Evolutionary conservation across 768 basidiomycete species (phyloP).

Genomic region (Lepiota subincarnata): DNA sequence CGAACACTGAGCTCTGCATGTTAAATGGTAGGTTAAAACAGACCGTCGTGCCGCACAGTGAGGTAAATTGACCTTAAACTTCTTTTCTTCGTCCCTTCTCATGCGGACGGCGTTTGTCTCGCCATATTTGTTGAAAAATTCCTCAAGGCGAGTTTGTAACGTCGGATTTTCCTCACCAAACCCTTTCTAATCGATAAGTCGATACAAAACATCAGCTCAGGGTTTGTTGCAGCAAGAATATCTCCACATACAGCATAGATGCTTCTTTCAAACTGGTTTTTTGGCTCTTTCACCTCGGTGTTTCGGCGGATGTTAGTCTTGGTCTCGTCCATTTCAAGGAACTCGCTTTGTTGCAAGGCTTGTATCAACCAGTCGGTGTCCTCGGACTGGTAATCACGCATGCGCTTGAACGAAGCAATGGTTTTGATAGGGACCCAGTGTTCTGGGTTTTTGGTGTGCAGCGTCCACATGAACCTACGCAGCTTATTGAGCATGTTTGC

Average conservation of each 20-base stretch:
- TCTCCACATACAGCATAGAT: constrained; percentile 75
- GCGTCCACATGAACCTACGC: constrained; percentile 88
- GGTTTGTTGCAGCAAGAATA: neutral
- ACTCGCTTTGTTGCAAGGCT: constrained; percentile 50
- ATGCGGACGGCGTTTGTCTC: constrained; percentile 79
- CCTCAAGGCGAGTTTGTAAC: constrained; percentile 71
- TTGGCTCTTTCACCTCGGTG: constrained; percentile 74
- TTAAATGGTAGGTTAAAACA: neutral
- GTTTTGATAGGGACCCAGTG: constrained; percentile 91
- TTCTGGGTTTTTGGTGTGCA: constrained; percentile 73
- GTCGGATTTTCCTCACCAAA: constrained; percentile 64
- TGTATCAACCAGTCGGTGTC: constrained; percentile 69
- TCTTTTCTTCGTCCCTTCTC: constrained; percentile 78
- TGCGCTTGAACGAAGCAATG: constrained; percentile 92
- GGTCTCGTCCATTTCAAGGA: constrained; percentile 71
- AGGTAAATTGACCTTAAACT: constrained; percentile 68
- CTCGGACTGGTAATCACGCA: constrained; percentile 63
- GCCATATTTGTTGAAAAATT: constrained; percentile 77
- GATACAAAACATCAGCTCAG: neutral
- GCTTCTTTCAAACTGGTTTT: constrained; percentile 76
- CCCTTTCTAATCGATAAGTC: constrained; percentile 63
- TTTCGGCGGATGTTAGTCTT: constrained; percentile 70
- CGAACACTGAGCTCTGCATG: constrained; percentile 83
- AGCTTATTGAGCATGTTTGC: neutral
- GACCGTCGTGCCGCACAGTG: neutral